phyloP scores from a whole-genome alignment of 768 basidiomycete species.

The Nevesoporus exiguus region DNA sequence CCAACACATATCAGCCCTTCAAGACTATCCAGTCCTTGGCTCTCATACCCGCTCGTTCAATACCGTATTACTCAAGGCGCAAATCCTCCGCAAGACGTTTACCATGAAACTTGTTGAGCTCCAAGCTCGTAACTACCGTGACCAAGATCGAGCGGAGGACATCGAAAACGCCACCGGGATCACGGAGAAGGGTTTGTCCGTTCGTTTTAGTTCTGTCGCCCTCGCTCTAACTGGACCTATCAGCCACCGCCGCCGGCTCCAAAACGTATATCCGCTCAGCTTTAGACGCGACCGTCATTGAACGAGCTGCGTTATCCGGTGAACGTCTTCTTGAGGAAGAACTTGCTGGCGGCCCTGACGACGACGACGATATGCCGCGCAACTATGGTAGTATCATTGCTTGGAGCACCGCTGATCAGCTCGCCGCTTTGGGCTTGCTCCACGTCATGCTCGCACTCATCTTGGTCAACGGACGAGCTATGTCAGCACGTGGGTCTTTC shows the following conservation, averaged over 20 bases:
- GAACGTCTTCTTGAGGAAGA: constrained; percentile 42
- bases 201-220: too few species aligned
- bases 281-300: constrained; percentile 60
- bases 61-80: constrained; percentile 59
- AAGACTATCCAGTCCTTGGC: constrained; percentile 37
- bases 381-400: too few species aligned
- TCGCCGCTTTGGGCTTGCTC: too few species aligned
- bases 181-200: constrained; percentile 59
- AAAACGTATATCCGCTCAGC: too few species aligned
- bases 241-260: too few species aligned
- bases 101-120: constrained; percentile 87
- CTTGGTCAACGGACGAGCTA: too few species aligned
- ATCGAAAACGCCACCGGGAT: too few species aligned
- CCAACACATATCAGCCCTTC: not conserved
- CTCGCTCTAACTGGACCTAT: too few species aligned
- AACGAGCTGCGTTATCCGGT: constrained; percentile 52
- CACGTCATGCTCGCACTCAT: too few species aligned
- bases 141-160: constrained; percentile 38
- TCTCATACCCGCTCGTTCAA: constrained; percentile 66
- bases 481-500: constrained; percentile 55
- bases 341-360: too few species aligned
- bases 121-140: constrained; percentile 50
- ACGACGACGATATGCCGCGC: too few species aligned
- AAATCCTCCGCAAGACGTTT: constrained; percentile 64
- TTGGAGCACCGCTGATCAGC: too few species aligned